Evolutionary conservation across 129 eudicot genomes (phyloP).

Genomic region (Chrysanthemum makinoi): DNA sequence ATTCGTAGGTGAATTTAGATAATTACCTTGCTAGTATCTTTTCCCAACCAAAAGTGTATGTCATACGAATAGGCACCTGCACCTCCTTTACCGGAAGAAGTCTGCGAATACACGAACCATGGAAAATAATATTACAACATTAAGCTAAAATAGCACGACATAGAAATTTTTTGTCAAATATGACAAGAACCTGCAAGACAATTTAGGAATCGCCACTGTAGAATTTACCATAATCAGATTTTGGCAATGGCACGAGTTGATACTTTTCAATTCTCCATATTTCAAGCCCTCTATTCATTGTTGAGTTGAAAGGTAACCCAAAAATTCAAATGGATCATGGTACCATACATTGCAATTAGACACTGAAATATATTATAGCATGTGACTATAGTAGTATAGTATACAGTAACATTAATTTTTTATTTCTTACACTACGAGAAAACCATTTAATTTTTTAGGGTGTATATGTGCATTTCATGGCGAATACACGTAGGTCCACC

Average conservation of each 20-base stretch:
- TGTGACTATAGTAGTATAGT: background rate
- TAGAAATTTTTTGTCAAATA: background rate
- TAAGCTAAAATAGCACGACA: background rate
- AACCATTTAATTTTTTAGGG: too few relatives aligned
- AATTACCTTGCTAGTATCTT: constrained; percentile 91
- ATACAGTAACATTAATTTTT: background rate
- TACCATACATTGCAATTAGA: background rate
- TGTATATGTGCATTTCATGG: background rate
- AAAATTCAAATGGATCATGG: constrained; percentile 10
- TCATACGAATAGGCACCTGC: constrained; percentile 46
- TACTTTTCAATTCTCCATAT: constrained; percentile 94
- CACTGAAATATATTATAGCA: background rate
- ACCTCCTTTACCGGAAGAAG: constrained; percentile 80
- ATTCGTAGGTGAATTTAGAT: too few relatives aligned
- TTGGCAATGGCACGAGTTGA: constrained; percentile 78
- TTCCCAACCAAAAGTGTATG: constrained; percentile 92
- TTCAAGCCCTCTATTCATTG: constrained; percentile 71
- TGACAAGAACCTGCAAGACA: constrained; percentile 52
- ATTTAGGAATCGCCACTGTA: constrained; percentile 84
- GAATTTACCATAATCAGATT: constrained; percentile 82
- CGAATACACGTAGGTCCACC: background rate
- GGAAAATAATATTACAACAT: background rate
- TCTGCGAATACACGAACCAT: constrained; percentile 45
- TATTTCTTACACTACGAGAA: too few relatives aligned
- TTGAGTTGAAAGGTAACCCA: constrained; percentile 46